These are phyloP conservation scores for Lasiodiplodia theobromae DNA, from an alignment of 2,329 filamentous ascomycete species.

Conservation along the genomic window DNA sequence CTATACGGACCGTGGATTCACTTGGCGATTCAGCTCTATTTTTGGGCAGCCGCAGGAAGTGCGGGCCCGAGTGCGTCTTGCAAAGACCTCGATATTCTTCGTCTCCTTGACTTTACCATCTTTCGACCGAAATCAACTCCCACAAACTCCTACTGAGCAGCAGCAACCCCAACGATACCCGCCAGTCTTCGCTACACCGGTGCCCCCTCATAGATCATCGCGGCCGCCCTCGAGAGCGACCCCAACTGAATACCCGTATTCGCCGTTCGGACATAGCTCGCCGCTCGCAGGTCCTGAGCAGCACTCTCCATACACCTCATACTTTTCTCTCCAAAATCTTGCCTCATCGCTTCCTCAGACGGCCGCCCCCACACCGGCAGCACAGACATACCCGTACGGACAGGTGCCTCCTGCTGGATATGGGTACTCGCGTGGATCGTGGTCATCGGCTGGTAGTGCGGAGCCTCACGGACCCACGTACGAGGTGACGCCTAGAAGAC, in stretches of 20 bases:
- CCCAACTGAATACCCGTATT: constrained; percentile 16
- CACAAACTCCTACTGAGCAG: constrained; percentile 3
- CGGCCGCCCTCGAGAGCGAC: constrained; percentile 11
- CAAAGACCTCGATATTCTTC: constrained; percentile 47
- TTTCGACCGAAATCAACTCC: constrained; percentile 11
- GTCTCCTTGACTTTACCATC: constrained; percentile 40
- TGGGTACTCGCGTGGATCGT: constrained; percentile 17
- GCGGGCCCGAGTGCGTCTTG: constrained; percentile 44
- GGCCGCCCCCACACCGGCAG: background rate
- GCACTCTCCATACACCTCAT: constrained; percentile 21
- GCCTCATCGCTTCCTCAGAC: constrained; percentile 13
- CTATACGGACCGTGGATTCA: constrained; percentile 46
- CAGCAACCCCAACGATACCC: constrained; percentile 7
- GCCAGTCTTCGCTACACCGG: constrained; percentile 13
- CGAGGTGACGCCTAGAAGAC: constrained; percentile 12
- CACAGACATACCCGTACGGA: constrained; percentile 6
- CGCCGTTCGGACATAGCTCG: constrained; percentile 15
- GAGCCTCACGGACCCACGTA: background rate
- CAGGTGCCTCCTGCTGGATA: background rate
- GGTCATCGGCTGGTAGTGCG: constrained; percentile 17
- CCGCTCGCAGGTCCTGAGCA: constrained; percentile 20
- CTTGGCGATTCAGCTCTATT: constrained; percentile 25
- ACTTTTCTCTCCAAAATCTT: constrained; percentile 21
- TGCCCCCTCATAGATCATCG: constrained; percentile 9
- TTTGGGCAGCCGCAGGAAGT: constrained; percentile 33